Conservation (phyloP, 768 basidiomycete genomes). For the Xanthoconium stramineum region DNA sequence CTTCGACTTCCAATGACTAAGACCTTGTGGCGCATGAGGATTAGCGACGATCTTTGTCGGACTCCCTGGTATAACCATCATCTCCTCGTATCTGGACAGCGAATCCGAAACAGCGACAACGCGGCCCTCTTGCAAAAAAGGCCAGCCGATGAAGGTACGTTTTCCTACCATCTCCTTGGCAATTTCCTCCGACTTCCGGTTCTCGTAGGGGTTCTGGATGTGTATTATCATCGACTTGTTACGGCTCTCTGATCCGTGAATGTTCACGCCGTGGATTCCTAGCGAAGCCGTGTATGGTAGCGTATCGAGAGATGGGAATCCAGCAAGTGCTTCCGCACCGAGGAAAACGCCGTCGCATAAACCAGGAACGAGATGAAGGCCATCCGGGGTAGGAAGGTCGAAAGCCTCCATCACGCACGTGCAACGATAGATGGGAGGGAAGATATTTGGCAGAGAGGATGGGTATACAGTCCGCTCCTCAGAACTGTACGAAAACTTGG, state of each 20-base stretch:
- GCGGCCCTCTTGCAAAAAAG: conserved; percentile 89
- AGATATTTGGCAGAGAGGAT: conserved; percentile 92
- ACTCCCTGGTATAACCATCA: conserved; percentile 48
- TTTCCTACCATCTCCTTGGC: conserved; percentile 74
- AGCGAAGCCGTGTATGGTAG: conserved; percentile 74
- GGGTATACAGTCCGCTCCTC: conserved; percentile 69
- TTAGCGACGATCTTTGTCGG: conserved; percentile 59
- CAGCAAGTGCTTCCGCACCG: conserved; percentile 83
- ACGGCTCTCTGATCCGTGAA: conserved; percentile 85
- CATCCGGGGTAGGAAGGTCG: conserved; percentile 82
- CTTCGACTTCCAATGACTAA: conserved; percentile 76
- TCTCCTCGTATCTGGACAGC: conserved; percentile 81
- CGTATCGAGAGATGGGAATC: conserved; percentile 94
- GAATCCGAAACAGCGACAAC: conserved; percentile 86
- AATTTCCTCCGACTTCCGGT: conserved; percentile 64
- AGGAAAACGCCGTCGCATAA: conserved; percentile 86
- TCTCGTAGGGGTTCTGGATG: conserved; percentile 72
- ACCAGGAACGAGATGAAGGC: conserved; percentile 81
- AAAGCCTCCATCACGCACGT: conserved; percentile 79
- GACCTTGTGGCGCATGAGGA: conserved; percentile 67
- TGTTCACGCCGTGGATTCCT: conserved; percentile 86
- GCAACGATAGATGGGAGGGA: conserved; percentile 82
- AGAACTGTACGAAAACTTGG: conserved; percentile 70
- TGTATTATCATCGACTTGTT: conserved; percentile 94
- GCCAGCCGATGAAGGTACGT: conserved; percentile 84